Conservation (phyloP, 1,139 yeast species). For the Debaryomycetaceae sp. region DNA sequence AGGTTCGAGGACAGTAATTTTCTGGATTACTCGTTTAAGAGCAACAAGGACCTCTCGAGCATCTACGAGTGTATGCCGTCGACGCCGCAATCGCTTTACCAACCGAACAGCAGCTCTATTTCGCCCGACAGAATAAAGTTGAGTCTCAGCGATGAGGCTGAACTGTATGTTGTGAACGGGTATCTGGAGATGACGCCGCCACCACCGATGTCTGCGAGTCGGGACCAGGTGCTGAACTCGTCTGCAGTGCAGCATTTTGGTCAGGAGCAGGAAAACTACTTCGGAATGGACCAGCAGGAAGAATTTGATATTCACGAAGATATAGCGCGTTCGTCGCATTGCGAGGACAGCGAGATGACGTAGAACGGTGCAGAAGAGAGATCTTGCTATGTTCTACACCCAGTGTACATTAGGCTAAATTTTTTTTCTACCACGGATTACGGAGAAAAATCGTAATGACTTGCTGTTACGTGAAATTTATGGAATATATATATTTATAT, state of each 20-base stretch:
- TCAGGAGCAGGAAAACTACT: conserved; percentile 40
- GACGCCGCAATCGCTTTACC: conserved; percentile 36
- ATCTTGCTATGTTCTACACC: background rate
- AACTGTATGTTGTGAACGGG: conserved; percentile 40
- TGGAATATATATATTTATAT: too few relatives aligned
- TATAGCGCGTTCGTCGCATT: conserved; percentile 3
- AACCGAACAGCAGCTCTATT: conserved; percentile 7
- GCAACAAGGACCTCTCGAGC: conserved; percentile 8
- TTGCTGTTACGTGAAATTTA: background rate
- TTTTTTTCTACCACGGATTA: background rate
- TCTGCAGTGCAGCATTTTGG: conserved; percentile 14
- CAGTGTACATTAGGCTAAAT: background rate
- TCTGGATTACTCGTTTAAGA: conserved; percentile 29
- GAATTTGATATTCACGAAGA: conserved; percentile 4
- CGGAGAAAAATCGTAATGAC: background rate
- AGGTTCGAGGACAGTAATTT: conserved; percentile 44
- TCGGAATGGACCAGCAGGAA: conserved; percentile 31
- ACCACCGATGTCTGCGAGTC: background rate
- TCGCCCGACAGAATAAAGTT: conserved; percentile 16
- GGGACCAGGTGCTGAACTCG: background rate
- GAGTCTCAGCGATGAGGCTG: conserved; percentile 42
- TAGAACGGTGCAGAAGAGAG: background rate
- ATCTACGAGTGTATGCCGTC: conserved; percentile 22
- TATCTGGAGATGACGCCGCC: conserved; percentile 21
- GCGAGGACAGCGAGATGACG: conserved; percentile 4